Conservation (phyloP, 75 land plant genomes). For the Pinus taeda region DNA sequence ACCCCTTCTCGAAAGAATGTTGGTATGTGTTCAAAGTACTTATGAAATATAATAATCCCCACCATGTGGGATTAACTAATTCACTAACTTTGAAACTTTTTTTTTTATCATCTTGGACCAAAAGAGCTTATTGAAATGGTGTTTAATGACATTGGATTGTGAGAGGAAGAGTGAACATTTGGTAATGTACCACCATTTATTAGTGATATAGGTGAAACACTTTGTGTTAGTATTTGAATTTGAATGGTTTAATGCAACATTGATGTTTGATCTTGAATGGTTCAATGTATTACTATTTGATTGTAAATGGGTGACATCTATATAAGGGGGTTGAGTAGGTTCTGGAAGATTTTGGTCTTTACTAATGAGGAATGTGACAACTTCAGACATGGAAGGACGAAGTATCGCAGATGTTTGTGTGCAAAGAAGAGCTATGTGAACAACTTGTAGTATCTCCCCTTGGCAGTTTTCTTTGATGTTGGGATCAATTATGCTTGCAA, state of each 20-base stretch:
- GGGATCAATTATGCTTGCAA: too few relatives aligned
- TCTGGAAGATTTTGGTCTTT: too few relatives aligned
- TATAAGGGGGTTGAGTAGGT: too few relatives aligned
- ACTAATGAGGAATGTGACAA: neutral
- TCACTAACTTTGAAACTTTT: too few relatives aligned
- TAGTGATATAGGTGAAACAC: slow-evolving; percentile 27
- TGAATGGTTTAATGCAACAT: slow-evolving; percentile 23
- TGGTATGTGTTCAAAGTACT: too few relatives aligned
- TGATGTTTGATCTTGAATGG: too few relatives aligned
- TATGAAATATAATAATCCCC: too few relatives aligned
- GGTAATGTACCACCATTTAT: slow-evolving; percentile 21
- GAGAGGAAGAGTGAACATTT: slow-evolving; percentile 32
- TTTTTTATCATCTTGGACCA: neutral
- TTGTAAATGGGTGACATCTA: too few relatives aligned
- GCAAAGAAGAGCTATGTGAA: slow-evolving; percentile 21
- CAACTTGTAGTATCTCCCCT: neutral
- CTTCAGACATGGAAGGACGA: slow-evolving; percentile 29
- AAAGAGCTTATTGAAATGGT: slow-evolving; percentile 32
- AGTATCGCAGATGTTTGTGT: slow-evolving; percentile 13
- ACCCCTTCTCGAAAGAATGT: too few relatives aligned
- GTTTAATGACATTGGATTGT: slow-evolving; percentile 45
- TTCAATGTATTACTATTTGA: too few relatives aligned
- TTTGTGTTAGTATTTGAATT: slow-evolving; percentile 35
- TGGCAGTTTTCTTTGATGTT: neutral
- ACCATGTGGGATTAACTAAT: too few relatives aligned